Evolutionary conservation across 129 eudicot genomes (phyloP).

Genomic region (Saussurea involucrata): DNA sequence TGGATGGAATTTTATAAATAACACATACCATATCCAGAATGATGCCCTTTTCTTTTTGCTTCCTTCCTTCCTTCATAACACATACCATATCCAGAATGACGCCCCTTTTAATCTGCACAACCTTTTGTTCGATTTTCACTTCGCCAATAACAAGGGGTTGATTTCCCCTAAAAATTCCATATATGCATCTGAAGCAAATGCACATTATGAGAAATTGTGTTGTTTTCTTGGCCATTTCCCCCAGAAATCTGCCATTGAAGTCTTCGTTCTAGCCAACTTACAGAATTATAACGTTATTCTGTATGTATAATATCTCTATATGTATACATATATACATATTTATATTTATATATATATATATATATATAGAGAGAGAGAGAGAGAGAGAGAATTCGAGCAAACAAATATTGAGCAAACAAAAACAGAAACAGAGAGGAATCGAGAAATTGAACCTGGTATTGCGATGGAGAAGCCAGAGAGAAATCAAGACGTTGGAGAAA

Average conservation of each 20-base stretch:
- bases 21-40: too few relatives aligned
- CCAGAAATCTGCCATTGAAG: slow-evolving; percentile 10
- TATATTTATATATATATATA: neutral
- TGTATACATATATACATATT: neutral
- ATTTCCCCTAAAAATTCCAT: slow-evolving; percentile 42
- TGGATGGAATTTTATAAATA: too few relatives aligned
- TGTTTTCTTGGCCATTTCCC: slow-evolving; percentile 24
- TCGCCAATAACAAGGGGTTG: slow-evolving; percentile 55
- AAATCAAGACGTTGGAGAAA: too few relatives aligned
- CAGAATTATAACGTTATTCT: too few relatives aligned
- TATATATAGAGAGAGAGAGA: neutral
- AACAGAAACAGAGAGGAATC: too few relatives aligned
- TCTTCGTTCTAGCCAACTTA: neutral
- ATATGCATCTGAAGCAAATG: slow-evolving; percentile 36
- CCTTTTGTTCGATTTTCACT: slow-evolving; percentile 2
- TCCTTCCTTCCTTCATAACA: too few relatives aligned
- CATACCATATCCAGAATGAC: too few relatives aligned
- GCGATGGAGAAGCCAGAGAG: too few relatives aligned
- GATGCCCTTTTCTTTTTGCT: too few relatives aligned
- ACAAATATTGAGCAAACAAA: too few relatives aligned
- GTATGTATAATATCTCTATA: neutral
- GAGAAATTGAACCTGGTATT: too few relatives aligned
- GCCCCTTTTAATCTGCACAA: neutral
- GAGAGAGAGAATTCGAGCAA: slow-evolving; percentile 1
- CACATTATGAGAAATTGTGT: slow-evolving; percentile 33